Evolutionary conservation across 257 asterid genomes (phyloP).

Genomic region (Rhazya stricta): DNA sequence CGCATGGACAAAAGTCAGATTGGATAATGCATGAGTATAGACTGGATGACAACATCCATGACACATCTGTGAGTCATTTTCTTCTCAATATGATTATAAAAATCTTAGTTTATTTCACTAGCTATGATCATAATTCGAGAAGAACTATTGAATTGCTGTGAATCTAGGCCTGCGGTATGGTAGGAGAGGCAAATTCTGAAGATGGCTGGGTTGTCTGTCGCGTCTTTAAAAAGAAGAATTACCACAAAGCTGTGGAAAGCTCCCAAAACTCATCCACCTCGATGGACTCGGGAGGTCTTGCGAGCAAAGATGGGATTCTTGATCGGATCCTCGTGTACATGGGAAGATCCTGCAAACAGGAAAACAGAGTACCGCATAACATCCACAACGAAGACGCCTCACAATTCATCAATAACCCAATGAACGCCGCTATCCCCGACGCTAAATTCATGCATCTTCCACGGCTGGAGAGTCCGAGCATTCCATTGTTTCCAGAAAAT

Average conservation of each 20-base stretch:
- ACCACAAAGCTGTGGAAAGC: slow-evolving; percentile 62
- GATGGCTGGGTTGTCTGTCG: slow-evolving; percentile 98
- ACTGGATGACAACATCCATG: slow-evolving; percentile 49
- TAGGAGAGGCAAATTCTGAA: slow-evolving; percentile 44
- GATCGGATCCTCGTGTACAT: slow-evolving; percentile 71
- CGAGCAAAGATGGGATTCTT: slow-evolving; percentile 56
- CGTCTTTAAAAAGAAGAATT: slow-evolving; percentile 94
- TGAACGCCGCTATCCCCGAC: not conserved
- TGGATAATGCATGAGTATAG: slow-evolving; percentile 96
- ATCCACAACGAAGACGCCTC: not conserved
- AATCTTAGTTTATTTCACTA: not conserved
- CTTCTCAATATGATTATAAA: not conserved
- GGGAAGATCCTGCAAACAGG: slow-evolving; percentile 70
- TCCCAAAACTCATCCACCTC: slow-evolving; percentile 32
- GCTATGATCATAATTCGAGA: not conserved
- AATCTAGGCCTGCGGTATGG: slow-evolving; percentile 29
- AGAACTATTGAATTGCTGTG: not conserved
- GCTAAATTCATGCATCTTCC: slow-evolving; percentile 70
- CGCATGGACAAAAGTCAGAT: slow-evolving; percentile 82
- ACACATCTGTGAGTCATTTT: slow-evolving; percentile 21
- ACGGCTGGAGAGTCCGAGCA: slow-evolving; percentile 36
- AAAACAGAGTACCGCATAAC: slow-evolving; percentile 13
- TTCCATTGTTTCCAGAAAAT: slow-evolving; percentile 15
- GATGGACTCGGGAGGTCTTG: slow-evolving; percentile 13
- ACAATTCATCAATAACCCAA: slow-evolving; percentile 12